These are phyloP conservation scores for cucumber (Cucumis sativus) DNA, from an alignment of 306 rosid genomes.

Conservation along the genomic window Cucumber_9930_V3 NC_026659.2:4147001-4147500, in stretches of 20 bases:
- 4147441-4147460: constrained; percentile 71
- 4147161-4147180: constrained; percentile 77
- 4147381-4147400: constrained; percentile 34
- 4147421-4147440: constrained; percentile 82
- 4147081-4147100: constrained; percentile 57
- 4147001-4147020: constrained; percentile 72
- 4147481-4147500: constrained; percentile 54
- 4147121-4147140: constrained; percentile 56
- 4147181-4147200: constrained; percentile 59
- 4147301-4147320: constrained; percentile 61
- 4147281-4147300: constrained; percentile 48
- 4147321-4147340: constrained; percentile 60
- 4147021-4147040: constrained; percentile 46
- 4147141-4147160: constrained; percentile 57
- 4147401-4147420: constrained; percentile 69
- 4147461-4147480: constrained; percentile 31
- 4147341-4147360: constrained; percentile 51
- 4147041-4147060: constrained; percentile 55
- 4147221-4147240: constrained; percentile 61
- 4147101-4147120: constrained; percentile 70
- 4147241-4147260: constrained; percentile 58
- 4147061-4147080: constrained; percentile 69
- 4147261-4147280: constrained; percentile 56
- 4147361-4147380: constrained; percentile 70
- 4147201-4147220: constrained; percentile 67